These are phyloP conservation scores for Suillus cothurnatus DNA, from an alignment of 768 basidiomycete species.

Conservation along the genomic window DNA sequence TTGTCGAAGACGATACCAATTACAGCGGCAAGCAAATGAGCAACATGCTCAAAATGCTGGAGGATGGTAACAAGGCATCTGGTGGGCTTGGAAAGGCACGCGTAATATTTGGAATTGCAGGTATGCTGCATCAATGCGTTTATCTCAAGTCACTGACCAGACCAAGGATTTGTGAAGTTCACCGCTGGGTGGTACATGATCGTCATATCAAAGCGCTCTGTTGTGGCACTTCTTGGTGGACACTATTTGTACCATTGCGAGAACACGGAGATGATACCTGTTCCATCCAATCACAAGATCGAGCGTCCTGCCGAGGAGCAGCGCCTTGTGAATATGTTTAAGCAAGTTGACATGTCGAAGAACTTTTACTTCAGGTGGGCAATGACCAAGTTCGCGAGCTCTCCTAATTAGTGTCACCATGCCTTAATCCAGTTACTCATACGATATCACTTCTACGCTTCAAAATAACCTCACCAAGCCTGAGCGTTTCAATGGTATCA, in stretches of 20 bases:
- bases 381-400: background rate
- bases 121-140: slow-evolving; percentile 38
- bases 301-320: slow-evolving; percentile 91
- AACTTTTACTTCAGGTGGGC: slow-evolving; percentile 96
- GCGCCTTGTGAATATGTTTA: slow-evolving; percentile 86
- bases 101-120: slow-evolving; percentile 82
- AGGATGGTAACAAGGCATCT: slow-evolving; percentile 88
- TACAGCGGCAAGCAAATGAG: slow-evolving; percentile 92
- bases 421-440: slow-evolving; percentile 73
- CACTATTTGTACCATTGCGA: slow-evolving; percentile 98
- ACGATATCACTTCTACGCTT: slow-evolving; percentile 94
- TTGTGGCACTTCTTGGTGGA: slow-evolving; percentile 91
- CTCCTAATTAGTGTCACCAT: slow-evolving; percentile 4
- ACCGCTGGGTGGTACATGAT: slow-evolving; percentile 98
- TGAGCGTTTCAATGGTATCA: slow-evolving; percentile 42
- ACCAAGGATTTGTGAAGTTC: slow-evolving; percentile 82
- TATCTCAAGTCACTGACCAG: background rate
- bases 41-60: slow-evolving; percentile 90
- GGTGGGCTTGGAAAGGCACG: slow-evolving; percentile 84
- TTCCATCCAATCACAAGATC: slow-evolving; percentile 77
- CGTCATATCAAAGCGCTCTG: slow-evolving; percentile 83
- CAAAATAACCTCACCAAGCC: slow-evolving; percentile 85
- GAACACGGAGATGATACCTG: slow-evolving; percentile 78
- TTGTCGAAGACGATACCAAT: slow-evolving; percentile 86
- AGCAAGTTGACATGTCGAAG: slow-evolving; percentile 97